phyloP scores from a whole-genome alignment of 768 basidiomycete genomes.

The Trametes cubensis region DNA sequence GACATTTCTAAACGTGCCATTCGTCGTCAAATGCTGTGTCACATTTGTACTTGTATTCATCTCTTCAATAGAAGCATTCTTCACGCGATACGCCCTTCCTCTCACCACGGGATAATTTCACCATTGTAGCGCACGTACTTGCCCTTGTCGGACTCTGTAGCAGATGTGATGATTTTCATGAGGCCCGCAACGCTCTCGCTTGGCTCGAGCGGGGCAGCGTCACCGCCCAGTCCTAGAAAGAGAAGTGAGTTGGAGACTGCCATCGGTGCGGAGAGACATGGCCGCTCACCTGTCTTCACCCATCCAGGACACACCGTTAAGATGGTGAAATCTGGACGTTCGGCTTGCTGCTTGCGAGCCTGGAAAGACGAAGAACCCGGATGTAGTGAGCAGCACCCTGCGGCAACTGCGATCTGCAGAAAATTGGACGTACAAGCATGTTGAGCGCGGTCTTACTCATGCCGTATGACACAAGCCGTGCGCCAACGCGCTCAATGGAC shows the following conservation, averaged over 20 bases:
- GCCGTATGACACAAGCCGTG: constrained; percentile 36
- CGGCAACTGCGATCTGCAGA: too few relatives aligned
- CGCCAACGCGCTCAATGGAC: constrained; percentile 28
- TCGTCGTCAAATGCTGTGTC: too few relatives aligned
- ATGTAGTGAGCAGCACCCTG: background rate
- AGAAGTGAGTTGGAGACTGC: too few relatives aligned
- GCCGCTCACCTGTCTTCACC: constrained; percentile 40
- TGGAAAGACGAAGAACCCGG: constrained; percentile 3
- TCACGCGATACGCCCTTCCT: too few relatives aligned
- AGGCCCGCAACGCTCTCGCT: constrained; percentile 14
- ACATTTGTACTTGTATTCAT: too few relatives aligned
- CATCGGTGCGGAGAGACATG: too few relatives aligned
- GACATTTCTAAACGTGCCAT: too few relatives aligned
- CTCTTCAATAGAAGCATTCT: too few relatives aligned
- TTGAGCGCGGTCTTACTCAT: constrained; percentile 44
- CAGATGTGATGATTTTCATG: constrained; percentile 8
- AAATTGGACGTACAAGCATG: constrained; percentile 39
- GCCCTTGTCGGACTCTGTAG: constrained; percentile 28
- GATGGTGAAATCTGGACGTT: constrained; percentile 36
- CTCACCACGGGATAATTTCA: constrained; percentile 34
- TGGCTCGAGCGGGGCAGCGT: constrained; percentile 10
- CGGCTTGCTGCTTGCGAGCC: constrained; percentile 42
- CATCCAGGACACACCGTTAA: constrained; percentile 42
- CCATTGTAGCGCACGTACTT: constrained; percentile 37
- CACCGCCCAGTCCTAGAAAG: constrained; percentile 3